These are phyloP conservation scores for Selaginella tamariscina DNA, from an alignment of 75 land plant genomes.

Conservation along the genomic window DNA sequence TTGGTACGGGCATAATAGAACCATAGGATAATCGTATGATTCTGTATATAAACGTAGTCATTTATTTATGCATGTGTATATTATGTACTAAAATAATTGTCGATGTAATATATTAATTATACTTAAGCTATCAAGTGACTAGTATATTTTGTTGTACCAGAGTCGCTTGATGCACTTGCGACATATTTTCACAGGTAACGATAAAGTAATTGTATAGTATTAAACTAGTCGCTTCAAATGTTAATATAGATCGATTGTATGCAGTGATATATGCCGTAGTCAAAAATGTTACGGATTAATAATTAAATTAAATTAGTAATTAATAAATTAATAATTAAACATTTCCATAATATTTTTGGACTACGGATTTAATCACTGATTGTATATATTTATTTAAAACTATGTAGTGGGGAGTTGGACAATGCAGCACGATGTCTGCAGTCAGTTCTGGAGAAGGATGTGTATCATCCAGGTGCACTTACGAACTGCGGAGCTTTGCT, in stretches of 20 bases:
- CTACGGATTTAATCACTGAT: neutral
- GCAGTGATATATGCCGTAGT: no score
- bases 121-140: slow-evolving; percentile 7
- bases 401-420: slow-evolving; percentile 59
- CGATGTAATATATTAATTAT: slow-evolving; percentile 41
- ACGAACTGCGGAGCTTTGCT: slow-evolving; percentile 62
- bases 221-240: no score
- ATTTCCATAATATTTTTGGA: neutral
- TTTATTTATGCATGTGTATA: no score
- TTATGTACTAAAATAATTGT: slow-evolving; percentile 53
- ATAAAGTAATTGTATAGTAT: no score
- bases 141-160: neutral
- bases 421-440: slow-evolving; percentile 56
- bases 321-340: neutral
- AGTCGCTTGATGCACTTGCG: no score
- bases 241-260: no score
- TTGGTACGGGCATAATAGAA: no score
- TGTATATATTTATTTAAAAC: neutral
- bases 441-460: slow-evolving; percentile 48
- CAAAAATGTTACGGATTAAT: no score
- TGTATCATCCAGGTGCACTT: slow-evolving; percentile 60
- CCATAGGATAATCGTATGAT: no score
- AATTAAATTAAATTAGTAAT: no score
- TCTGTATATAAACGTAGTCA: no score
- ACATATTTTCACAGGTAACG: no score